Conservation (phyloP, 352 stramenopile genomes). For the Pythium insidiosum region DNA sequence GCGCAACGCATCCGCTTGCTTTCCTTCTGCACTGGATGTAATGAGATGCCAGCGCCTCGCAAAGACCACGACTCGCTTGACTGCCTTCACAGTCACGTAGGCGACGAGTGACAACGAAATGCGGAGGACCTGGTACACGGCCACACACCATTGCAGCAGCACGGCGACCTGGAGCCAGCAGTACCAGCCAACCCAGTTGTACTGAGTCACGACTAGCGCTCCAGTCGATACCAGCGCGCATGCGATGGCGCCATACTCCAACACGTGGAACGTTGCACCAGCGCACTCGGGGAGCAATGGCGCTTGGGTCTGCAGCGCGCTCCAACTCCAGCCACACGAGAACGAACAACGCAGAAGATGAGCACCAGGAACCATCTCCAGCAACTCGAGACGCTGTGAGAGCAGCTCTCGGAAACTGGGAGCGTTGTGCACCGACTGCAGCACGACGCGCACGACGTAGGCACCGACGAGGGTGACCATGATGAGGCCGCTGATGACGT, state of each 20-base stretch:
- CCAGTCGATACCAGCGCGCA: slow-evolving; percentile 6
- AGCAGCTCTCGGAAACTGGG: slow-evolving; percentile 21
- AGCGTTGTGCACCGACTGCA: slow-evolving; percentile 19
- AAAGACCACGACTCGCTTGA: slow-evolving; percentile 16
- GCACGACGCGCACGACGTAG: slow-evolving; percentile 23
- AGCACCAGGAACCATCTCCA: slow-evolving; percentile 8
- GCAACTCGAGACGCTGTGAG: slow-evolving; percentile 2
- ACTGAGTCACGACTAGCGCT: slow-evolving; percentile 32
- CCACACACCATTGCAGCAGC: slow-evolving; percentile 54
- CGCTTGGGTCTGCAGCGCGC: no score
- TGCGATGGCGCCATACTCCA: slow-evolving; percentile 24
- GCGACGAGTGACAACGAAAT: slow-evolving; percentile 45
- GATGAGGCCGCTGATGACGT: slow-evolving; percentile 42
- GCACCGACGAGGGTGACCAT: slow-evolving; percentile 30
- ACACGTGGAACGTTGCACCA: slow-evolving; percentile 17
- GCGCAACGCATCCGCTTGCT: slow-evolving; percentile 42
- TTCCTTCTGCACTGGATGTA: no score
- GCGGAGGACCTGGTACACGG: slow-evolving; percentile 54
- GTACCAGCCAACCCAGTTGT: slow-evolving; percentile 60
- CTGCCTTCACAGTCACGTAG: slow-evolving; percentile 40
- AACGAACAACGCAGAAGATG: no score
- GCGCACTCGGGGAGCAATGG: slow-evolving; percentile 26
- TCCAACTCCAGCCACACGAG: slow-evolving; percentile 5
- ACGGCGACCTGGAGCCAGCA: slow-evolving; percentile 42
- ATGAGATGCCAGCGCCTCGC: slow-evolving; percentile 7